Base-by-base conservation (phyloP, 2,329 filamentous ascomycete genomes). In the Apiospora rasikravindrae region DNA sequence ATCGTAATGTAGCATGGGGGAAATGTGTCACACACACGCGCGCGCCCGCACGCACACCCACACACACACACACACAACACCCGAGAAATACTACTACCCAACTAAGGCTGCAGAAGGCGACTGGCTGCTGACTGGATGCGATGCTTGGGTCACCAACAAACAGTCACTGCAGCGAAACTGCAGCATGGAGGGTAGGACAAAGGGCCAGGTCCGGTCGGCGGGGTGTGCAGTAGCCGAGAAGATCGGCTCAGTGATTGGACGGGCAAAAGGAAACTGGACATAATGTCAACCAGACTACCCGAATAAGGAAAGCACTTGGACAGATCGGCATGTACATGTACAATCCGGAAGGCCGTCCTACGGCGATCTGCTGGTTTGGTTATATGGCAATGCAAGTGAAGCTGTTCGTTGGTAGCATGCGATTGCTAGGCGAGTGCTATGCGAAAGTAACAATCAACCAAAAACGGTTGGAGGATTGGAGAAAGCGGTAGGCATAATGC, bases 1-100 rank as follows among this genome's bases (percentile, higher is more conserved):
- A 64, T 64, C 57, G 57, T 64, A 64, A 64, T 64, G 57, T 64
- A 64, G 57, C 57, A 64, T 64, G 57, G 57, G 53, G 53, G 13
- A 64, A 40, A 64, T 64, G 57, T 40, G 57, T 40, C 57, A 40
- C 33, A 61, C 53, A 64, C 57, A 1, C 57, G n/a, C 57, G 16
- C 33, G 11, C 57, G 33, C 11, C 11, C 33, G 13, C 33, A 2
- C 33, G 16, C 2, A 14, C 5, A 33, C 26, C 8, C 5, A 19
- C 51, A 2, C 33, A 29, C 2, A 14, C 5, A 33, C 26, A 22
- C 5, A 19, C 51, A 53, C 51, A 14, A 14, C 26, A 57, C 51
- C 51, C 16, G 45, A 47, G 47, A n/a, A 19, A 24, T 16, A 57
- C 26, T 19, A 33, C 51, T 29, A 57, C 51, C 51, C 51, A 61